Percentiles rank a stretch among this genome's conserved stretches.
Conservation (phyloP, 768 basidiomycete species). For the Agrocybe chaxingu region DNA sequence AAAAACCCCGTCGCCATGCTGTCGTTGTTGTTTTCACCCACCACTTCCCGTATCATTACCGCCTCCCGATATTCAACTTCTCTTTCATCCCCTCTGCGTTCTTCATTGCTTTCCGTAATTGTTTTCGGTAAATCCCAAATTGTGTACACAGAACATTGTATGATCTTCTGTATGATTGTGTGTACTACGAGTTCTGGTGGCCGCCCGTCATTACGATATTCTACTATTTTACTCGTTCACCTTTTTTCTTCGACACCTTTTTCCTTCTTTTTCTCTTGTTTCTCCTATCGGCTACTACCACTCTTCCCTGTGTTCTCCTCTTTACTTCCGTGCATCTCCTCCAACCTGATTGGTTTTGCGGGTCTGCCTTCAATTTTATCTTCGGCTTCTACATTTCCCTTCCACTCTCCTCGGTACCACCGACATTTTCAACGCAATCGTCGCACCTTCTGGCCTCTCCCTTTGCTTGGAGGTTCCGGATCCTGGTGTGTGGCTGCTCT, state of each 20-base stretch:
- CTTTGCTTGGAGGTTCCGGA: background rate
- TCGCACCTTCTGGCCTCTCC: background rate
- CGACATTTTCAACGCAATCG: background rate
- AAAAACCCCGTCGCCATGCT: conserved; percentile 15
- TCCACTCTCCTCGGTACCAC: background rate
- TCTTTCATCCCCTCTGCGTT: conserved; percentile 1
- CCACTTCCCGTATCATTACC: conserved; percentile 2
- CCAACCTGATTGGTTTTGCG: background rate
- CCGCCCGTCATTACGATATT: conserved; percentile 1
- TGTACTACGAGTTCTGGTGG: conserved; percentile 11
- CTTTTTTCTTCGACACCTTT: background rate
- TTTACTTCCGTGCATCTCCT: background rate
- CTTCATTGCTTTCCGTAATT: conserved; percentile 21
- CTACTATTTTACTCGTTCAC: conserved; percentile 1
- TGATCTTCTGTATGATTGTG: conserved; percentile 19
- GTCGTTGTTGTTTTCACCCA: conserved; percentile 12
- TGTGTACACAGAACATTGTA: conserved; percentile 22
- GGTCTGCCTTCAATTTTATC: background rate
- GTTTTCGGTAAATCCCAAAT: conserved; percentile 19
- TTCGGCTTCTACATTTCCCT: no score
- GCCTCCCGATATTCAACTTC: conserved; percentile 10
- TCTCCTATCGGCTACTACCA: background rate
- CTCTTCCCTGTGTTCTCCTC: background rate
- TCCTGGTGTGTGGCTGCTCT: background rate
- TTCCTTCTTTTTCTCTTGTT: conserved; percentile 2